Evolutionary conservation across 2,329 filamentous ascomycete species (phyloP), one percentile per base, ranked within the genome.

Genomic region (Nigrograna mackinnonii): DNA sequence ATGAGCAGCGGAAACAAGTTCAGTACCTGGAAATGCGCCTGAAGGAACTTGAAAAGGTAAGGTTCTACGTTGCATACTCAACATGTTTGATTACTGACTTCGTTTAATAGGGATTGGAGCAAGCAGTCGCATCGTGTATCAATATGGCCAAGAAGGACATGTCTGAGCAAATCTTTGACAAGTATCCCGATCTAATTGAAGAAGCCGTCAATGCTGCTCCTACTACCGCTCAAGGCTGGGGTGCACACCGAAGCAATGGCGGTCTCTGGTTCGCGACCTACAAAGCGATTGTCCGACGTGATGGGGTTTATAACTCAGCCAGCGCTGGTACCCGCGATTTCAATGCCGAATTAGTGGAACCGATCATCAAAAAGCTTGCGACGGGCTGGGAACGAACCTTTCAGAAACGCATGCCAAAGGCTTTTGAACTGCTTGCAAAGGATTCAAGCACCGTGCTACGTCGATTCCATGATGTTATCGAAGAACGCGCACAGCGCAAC

Each of bases 201-300:
- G 49, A 60, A 13, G 77, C 76, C 2, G 58, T 69, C 2, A 49
- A 64, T 6, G 60, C 62, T 17, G 71, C 72, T 3, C 39, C 61
- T 2, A 34, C 50, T 0, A 73, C 64, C 6, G 57, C 63, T 5
- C 35, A 44, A 9, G 46, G 46, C 13, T 73, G 73, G 71, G 67
- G 69, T 5, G 56, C 50, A 5, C 52, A 71, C 44, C 68, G 60
- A 21, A 26, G 47, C 12, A 56, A 64, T 22, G 79, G 79, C 9
- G 80, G 79, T 2, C 58, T 79, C 11, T 51, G 58, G 22, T 84
- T 68, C 65, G 19, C 63, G 2, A 83, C 81, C 0, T 85, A 84
- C 51, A 79, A 76, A 58, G 82, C 82, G 7, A 72, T 78, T 2
- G 77, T 77, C 37, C 68, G 77, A 30, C 71, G 79, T 33, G 52